A percentile compares a stretch with the other conserved stretches of the same genome.
These are phyloP conservation scores for Eustoma russellianum DNA, from an alignment of 257 asterid genomes.

Conservation along the genomic window DNA sequence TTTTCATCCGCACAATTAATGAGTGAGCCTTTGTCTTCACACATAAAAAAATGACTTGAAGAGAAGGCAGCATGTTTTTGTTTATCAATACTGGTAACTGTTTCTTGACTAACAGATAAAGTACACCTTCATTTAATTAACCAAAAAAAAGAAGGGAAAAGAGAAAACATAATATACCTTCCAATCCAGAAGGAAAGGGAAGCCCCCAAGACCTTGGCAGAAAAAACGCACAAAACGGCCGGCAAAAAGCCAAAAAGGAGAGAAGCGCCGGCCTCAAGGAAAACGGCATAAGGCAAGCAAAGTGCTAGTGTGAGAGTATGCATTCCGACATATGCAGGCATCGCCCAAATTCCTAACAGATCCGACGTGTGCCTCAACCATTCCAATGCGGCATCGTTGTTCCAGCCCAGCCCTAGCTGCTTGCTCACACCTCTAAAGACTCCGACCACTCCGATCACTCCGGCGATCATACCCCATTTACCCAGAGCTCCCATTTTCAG, in stretches of 20 bases:
- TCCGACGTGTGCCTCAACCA: conserved; percentile 50
- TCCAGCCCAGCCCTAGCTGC: conserved; percentile 40
- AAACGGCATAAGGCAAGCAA: conserved; percentile 87
- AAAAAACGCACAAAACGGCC: conserved; percentile 75
- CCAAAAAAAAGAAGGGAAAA: neutral
- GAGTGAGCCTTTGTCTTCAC: too few relatives aligned
- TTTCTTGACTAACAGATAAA: neutral
- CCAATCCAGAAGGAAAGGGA: conserved; percentile 97
- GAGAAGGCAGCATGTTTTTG: too few relatives aligned
- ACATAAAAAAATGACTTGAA: too few relatives aligned
- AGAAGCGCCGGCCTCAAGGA: conserved; percentile 96
- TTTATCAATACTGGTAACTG: too few relatives aligned
- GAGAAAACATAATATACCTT: conserved; percentile 30
- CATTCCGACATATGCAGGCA: conserved; percentile 69
- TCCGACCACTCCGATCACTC: conserved; percentile 31
- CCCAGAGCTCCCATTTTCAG: conserved; percentile 17
- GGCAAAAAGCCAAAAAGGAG: conserved; percentile 83
- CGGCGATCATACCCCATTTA: conserved; percentile 34
- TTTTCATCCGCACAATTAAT: too few relatives aligned
- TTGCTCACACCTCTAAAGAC: conserved; percentile 24
- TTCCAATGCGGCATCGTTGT: conserved; percentile 34
- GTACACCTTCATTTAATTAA: neutral
- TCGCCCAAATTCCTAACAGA: conserved; percentile 85
- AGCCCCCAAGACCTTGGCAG: conserved; percentile 88
- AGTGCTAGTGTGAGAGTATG: conserved; percentile 81